Evolutionary conservation across 768 basidiomycete species (phyloP).

Genomic region (Podaxis sp.): DNA sequence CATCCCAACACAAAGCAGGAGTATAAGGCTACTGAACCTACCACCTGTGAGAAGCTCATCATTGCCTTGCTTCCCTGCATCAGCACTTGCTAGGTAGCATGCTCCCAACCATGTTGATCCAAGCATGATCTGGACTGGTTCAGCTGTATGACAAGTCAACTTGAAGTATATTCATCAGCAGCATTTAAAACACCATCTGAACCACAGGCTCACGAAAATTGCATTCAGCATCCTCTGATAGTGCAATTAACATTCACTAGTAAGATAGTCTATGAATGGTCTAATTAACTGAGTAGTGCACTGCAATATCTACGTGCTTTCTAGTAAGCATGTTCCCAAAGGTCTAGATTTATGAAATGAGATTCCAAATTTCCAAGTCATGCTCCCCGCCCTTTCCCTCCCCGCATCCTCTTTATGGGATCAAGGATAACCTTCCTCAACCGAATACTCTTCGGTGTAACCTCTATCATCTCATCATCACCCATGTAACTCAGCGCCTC

Average conservation of each 20-base stretch:
- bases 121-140: no score
- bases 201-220: no score
- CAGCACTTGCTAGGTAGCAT: no score
- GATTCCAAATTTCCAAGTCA: neutral
- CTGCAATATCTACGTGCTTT: neutral
- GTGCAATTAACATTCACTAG: no score
- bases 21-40: no score
- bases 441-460: slow-evolving; percentile 42
- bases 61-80: slow-evolving; percentile 29
- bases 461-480: slow-evolving; percentile 44
- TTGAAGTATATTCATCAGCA: no score
- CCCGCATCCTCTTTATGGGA: slow-evolving; percentile 31
- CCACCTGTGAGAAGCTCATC: no score
- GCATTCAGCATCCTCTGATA: no score
- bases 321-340: neutral
- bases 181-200: no score
- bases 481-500: slow-evolving; percentile 31
- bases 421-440: slow-evolving; percentile 41
- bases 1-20: no score
- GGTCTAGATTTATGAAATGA: neutral
- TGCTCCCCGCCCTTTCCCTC: slow-evolving; percentile 24
- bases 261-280: neutral
- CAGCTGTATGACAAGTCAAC: no score
- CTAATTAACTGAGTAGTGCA: neutral
- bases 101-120: no score